Percentiles rank a stretch among this genome's conserved stretches.
phyloP scores from a whole-genome alignment of 2,329 filamentous ascomycete genomes.

The Trichoderma aggressivum region DNA sequence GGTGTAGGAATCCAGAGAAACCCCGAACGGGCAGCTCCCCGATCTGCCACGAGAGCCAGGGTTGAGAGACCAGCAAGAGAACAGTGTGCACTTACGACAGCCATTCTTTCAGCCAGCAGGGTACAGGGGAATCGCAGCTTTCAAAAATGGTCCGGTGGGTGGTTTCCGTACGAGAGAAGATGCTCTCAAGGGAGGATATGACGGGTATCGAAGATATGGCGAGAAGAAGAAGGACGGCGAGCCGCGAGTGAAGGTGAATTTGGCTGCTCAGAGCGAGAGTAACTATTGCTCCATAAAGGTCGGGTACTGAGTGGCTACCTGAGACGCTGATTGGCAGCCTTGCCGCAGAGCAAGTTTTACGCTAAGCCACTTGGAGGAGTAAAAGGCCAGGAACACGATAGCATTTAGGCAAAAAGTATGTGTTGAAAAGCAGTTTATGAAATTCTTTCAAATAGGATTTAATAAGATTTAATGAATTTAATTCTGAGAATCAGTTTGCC shows the following conservation, averaged over 20 bases:
- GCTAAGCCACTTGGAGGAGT: not conserved
- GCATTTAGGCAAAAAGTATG: not conserved
- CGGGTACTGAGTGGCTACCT: conserved; percentile 1
- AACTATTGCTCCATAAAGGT: conserved; percentile 5
- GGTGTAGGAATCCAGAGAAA: conserved; percentile 11
- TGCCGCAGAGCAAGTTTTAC: not conserved
- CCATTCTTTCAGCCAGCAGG: conserved; percentile 39
- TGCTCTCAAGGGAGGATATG: not conserved
- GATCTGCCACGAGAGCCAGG: conserved; percentile 11
- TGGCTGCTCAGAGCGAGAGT: conserved; percentile 15
- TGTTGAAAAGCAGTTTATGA: not conserved
- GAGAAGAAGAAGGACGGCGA: conserved; percentile 6
- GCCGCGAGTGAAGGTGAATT: conserved; percentile 16
- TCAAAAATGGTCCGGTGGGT: not conserved
- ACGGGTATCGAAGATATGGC: conserved; percentile 16
- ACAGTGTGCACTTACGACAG: conserved; percentile 37
- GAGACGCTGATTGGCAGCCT: conserved; percentile 7
- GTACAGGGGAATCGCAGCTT: conserved; percentile 21
- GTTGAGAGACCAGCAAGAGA: conserved; percentile 5
- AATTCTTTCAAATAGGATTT: too few relatives aligned
- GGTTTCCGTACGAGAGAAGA: conserved; percentile 17
- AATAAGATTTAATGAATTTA: too few relatives aligned
- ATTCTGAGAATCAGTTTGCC: not conserved
- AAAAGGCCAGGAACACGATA: not conserved
- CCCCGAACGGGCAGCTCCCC: conserved; percentile 4